Base-by-base conservation (phyloP, 768 basidiomycete species). In the Phanerochaete carnosa region DNA sequence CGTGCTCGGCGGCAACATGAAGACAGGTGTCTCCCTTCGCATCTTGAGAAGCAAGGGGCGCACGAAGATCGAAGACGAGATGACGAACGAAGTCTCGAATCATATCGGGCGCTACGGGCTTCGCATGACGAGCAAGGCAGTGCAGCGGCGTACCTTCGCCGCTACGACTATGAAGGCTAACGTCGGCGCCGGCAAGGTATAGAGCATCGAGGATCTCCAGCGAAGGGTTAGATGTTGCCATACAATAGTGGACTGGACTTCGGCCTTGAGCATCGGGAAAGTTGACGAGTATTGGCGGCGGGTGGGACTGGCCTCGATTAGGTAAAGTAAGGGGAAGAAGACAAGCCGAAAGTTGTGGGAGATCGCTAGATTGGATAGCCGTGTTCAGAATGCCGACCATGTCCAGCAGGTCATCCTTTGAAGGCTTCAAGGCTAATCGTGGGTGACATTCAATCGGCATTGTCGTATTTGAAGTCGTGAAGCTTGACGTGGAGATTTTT, bases 1-100 rank as follows among this genome's bases (percentile, higher is more conserved):
- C 90, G 64, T 84, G 83, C 66, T 90, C 89, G 13, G 90, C 90
- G 50, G 89, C 90, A 61, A 90, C 76, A 75, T 92, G 90, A 52
- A 92, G 78, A 76, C 89, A 90, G 2, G 90, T 92, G 68, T 92
- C 89, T 64, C 84, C 83, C 56, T 86, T 73, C 63, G 75, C 81
- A 71, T 92, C 88, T 49, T 78, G 74, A 22, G 90, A 87, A 29
- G 83, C 78, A 45, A 92, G 70, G 0, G 90, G 89, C 6, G 87
- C 86, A 30, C 82, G 83, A 30, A 92, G 83, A 68, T 90, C 86
- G 58, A 78, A 77, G 37, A 92, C 79, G 59, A 92, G 81, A 71
- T 92, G 89, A 64, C 82, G 71, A 69, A 83, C 75, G 70, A 90
- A 87, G 64, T 79, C 75, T 64, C 83, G 83, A 68, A 89, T 65